Percentiles rank a stretch among this genome's conserved stretches.
Conservation (phyloP, 1,139 yeast species). For the Suzukiozyma palmioleophila region DNA sequence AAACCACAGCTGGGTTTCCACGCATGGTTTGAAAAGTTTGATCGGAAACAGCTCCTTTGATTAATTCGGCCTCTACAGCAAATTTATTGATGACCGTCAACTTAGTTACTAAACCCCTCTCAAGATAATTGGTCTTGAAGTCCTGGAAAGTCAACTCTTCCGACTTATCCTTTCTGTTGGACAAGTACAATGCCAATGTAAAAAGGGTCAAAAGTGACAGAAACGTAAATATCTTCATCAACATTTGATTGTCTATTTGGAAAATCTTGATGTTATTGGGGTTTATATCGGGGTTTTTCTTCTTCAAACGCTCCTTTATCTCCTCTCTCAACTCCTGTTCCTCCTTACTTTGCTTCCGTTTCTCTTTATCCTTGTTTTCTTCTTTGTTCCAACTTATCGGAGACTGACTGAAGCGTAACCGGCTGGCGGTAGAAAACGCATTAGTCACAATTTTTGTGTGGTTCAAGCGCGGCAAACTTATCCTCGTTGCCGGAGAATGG, state of each 20-base stretch:
- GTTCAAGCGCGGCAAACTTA: constrained; percentile 1
- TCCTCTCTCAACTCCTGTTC: constrained; percentile 32
- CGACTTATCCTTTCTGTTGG: constrained; percentile 15
- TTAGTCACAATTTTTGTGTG: not conserved
- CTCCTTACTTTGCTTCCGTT: constrained; percentile 12
- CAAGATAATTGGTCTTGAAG: constrained; percentile 77
- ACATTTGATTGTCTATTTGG: constrained; percentile 21
- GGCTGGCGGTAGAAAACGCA: constrained; percentile 1
- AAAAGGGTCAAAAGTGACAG: constrained; percentile 11
- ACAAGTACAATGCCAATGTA: constrained; percentile 13
- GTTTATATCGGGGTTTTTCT: constrained; percentile 28
- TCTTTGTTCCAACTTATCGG: constrained; percentile 1
- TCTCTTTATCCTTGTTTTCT: constrained; percentile 10
- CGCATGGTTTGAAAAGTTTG: constrained; percentile 32
- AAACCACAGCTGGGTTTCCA: constrained; percentile 46
- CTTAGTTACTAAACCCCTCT: constrained; percentile 76
- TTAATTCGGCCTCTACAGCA: constrained; percentile 70
- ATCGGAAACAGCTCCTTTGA: constrained; percentile 51
- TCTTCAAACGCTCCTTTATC: constrained; percentile 26
- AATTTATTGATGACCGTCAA: constrained; percentile 73
- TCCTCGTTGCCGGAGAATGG: constrained; percentile 1
- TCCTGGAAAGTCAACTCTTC: constrained; percentile 80
- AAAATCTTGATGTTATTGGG: constrained; percentile 30
- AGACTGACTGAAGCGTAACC: not conserved
- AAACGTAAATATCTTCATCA: constrained; percentile 13